phyloP scores from a whole-genome alignment of 1,284 basidiomycete species.

The Rhodotorula sp. region DNA sequence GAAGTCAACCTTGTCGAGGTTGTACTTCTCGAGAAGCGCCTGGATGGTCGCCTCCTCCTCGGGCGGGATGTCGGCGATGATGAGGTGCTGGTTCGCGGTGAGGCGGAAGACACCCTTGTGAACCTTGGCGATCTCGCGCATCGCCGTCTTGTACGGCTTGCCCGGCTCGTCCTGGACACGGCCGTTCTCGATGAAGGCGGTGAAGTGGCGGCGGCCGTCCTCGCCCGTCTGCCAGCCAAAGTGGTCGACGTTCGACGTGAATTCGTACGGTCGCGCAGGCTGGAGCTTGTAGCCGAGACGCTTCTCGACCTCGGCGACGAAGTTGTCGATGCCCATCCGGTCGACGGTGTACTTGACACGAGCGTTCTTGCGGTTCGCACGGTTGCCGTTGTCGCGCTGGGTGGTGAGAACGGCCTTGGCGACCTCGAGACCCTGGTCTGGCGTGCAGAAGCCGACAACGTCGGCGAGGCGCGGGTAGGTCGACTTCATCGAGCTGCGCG shows the following conservation, averaged over 20 bases:
- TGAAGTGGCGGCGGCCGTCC: constrained; percentile 84
- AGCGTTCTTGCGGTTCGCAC: constrained; percentile 74
- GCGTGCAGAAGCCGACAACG: constrained; percentile 87
- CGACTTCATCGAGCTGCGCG: constrained; percentile 78
- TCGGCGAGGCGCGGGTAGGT: constrained; percentile 90
- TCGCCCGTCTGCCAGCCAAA: constrained; percentile 89
- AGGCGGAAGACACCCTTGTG: constrained; percentile 92
- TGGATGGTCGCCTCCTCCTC: constrained; percentile 64
- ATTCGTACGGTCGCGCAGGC: constrained; percentile 72
- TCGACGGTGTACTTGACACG: constrained; percentile 78
- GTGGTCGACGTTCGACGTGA: constrained; percentile 87
- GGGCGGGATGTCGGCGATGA: constrained; percentile 75
- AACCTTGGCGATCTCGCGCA: constrained; percentile 86
- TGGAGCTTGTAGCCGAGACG: constrained; percentile 76
- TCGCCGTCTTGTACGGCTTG: constrained; percentile 82
- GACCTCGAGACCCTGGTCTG: constrained; percentile 79
- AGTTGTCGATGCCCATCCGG: constrained; percentile 79
- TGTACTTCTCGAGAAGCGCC: constrained; percentile 74
- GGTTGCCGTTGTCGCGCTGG: constrained; percentile 95
- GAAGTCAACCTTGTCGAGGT: constrained; percentile 82
- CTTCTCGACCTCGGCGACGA: constrained; percentile 87
- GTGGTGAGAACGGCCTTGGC: constrained; percentile 92
- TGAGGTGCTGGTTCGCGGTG: constrained; percentile 84
- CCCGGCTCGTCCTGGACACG: constrained; percentile 90
- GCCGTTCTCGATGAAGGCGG: constrained; percentile 95